Evolutionary conservation across 768 basidiomycete genomes (phyloP).

Genomic region (Neoboletus brunneissimus): DNA sequence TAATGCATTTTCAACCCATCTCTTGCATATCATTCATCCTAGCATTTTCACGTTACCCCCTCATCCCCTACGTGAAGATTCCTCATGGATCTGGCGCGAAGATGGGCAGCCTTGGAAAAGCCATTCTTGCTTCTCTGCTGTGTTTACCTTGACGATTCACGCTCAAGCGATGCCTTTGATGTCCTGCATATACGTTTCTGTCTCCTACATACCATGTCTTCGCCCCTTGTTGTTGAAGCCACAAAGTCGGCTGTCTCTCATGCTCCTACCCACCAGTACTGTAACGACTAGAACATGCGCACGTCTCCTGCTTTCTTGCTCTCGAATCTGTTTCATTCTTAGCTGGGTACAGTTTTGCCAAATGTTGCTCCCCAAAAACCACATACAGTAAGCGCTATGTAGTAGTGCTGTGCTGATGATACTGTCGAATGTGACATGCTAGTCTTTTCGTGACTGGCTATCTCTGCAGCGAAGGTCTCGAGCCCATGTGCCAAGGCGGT

Average conservation of each 20-base stretch:
- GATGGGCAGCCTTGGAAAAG: slow-evolving; percentile 12
- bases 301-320: slow-evolving; percentile 36
- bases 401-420: slow-evolving; percentile 8
- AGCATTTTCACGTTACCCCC: slow-evolving; percentile 18
- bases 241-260: slow-evolving; percentile 19
- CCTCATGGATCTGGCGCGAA: slow-evolving; percentile 14
- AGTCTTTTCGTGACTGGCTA: slow-evolving; percentile 3
- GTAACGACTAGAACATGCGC: slow-evolving; percentile 76
- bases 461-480: neutral
- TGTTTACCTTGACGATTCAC: slow-evolving; percentile 24
- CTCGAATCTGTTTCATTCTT: slow-evolving; percentile 33
- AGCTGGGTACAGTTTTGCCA: slow-evolving; percentile 33
- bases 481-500: slow-evolving; percentile 1
- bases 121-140: slow-evolving; percentile 10
- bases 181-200: slow-evolving; percentile 17
- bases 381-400: slow-evolving; percentile 16
- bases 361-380: slow-evolving; percentile 18
- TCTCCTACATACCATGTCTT: slow-evolving; percentile 9
- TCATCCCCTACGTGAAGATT: slow-evolving; percentile 23
- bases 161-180: slow-evolving; percentile 28
- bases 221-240: slow-evolving; percentile 14
- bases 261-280: slow-evolving; percentile 29
- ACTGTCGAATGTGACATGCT: slow-evolving; percentile 15
- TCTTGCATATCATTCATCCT: slow-evolving; percentile 36
- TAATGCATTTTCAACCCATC: slow-evolving; percentile 31